Percentiles rank a stretch among this genome's conserved stretches.
These are phyloP conservation scores for Cantharellus anzutake DNA, from an alignment of 768 basidiomycete genomes.

Conservation along the genomic window DNA sequence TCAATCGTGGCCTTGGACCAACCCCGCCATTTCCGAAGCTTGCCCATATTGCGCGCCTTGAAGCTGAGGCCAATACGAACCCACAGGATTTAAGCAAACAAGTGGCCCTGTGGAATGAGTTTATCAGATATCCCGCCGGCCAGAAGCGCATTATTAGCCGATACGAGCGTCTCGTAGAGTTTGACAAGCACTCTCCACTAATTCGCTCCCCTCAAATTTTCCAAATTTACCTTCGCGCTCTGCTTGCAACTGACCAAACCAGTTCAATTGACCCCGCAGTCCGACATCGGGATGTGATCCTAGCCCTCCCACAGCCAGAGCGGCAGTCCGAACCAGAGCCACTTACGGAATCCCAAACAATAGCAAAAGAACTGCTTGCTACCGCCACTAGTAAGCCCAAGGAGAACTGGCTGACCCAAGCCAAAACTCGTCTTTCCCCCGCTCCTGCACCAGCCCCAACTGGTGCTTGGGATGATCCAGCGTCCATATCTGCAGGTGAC, in stretches of 20 bases:
- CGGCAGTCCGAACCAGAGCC: neutral
- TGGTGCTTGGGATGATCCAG: neutral
- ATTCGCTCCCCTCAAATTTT: constrained; percentile 55
- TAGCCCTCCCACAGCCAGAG: constrained; percentile 22
- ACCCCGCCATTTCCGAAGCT: constrained; percentile 2
- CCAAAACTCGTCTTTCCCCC: neutral
- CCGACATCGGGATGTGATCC: constrained; percentile 44
- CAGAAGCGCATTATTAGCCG: constrained; percentile 55
- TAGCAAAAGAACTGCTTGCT: constrained; percentile 1
- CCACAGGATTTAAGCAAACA: constrained; percentile 55
- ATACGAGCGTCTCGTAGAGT: constrained; percentile 74
- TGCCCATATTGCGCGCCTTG: constrained; percentile 15
- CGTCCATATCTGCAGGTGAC: constrained; percentile 22
- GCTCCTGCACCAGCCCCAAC: neutral
- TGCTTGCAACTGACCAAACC: constrained; percentile 38
- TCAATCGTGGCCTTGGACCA: constrained; percentile 4
- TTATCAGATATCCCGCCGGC: constrained; percentile 42
- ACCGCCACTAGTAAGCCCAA: neutral
- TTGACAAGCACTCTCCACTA: constrained; percentile 51
- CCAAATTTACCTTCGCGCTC: constrained; percentile 49
- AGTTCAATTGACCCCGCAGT: constrained; percentile 44
- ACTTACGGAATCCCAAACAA: constrained; percentile 3
- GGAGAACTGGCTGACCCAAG: neutral
- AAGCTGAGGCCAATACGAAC: constrained; percentile 57
- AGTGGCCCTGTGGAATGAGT: constrained; percentile 44